Percentiles rank a stretch among this genome's conserved stretches.
These are phyloP conservation scores for Macrophomina pseudophaseolina DNA, from an alignment of 2,329 filamentous ascomycete genomes.

Conservation along the genomic window DNA sequence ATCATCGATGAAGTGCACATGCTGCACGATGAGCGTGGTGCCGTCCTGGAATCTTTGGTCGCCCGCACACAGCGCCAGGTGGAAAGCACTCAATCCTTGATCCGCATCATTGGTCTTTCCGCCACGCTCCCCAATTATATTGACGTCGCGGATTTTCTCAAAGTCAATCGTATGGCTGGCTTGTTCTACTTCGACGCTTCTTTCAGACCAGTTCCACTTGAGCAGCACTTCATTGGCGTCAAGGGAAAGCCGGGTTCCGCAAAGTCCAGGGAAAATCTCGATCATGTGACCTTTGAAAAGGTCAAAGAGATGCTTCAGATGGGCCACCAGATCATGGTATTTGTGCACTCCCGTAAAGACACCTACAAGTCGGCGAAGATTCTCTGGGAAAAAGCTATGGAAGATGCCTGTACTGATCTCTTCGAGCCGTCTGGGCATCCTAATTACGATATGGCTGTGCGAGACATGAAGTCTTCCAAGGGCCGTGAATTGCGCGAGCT, in stretches of 20 bases:
- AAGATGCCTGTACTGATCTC: conserved; percentile 77
- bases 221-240: conserved; percentile 96
- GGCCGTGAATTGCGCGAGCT: conserved; percentile 88
- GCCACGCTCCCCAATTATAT: conserved; percentile 96
- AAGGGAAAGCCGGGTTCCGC: conserved; percentile 87
- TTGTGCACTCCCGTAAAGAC: conserved; percentile 95
- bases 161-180: conserved; percentile 90
- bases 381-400: conserved; percentile 83
- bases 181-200: conserved; percentile 97
- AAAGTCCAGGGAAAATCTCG: conserved; percentile 85
- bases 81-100: conserved; percentile 95
- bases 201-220: conserved; percentile 91
- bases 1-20: conserved; percentile 99
- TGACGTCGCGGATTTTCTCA: conserved; percentile 95
- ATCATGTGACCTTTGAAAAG: conserved; percentile 88
- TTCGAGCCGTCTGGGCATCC: conserved; percentile 83
- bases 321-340: conserved; percentile 99
- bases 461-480: conserved; percentile 84
- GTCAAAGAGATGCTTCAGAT: conserved; percentile 88
- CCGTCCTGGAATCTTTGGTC: conserved; percentile 93
- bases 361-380: conserved; percentile 87
- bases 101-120: conserved; percentile 93
- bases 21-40: conserved; percentile 96
- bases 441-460: conserved; percentile 76
- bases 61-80: conserved; percentile 95